Base-by-base conservation (phyloP, 2,329 filamentous ascomycete genomes). In the Colletotrichum acutatum region DNA sequence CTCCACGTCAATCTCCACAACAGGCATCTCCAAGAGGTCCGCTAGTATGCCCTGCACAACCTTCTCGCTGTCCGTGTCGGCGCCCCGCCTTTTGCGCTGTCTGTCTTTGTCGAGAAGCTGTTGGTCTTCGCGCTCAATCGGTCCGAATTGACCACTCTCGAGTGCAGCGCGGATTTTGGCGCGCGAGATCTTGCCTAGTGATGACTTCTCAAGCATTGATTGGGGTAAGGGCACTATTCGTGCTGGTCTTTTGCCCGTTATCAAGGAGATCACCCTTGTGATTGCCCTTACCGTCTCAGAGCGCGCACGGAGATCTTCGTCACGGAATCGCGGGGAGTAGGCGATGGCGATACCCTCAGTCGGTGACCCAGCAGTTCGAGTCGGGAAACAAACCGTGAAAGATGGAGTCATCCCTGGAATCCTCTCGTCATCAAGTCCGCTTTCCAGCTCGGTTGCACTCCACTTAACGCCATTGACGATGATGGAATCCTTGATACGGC, bases 381-480 rank as follows among this genome's bases (percentile, higher is more conserved):
- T 72, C 3, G 77, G 79, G 79, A 90, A 89, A 12, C 83, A 81
- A 3, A 85, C 79, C 0, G 78, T 80, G 75, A 76, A 84, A 0
- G 75, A 78, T n/a, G 76, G 75, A 2, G 68, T 68, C 0, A 80
- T 26, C 4, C 77, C 71, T 42, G 78, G 24, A 28, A 80, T 76
- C 32, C 76, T 32, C 1, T 80, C 79, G 16, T 81, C 68, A 52
- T 86, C 82, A 3, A 88, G 75, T 0, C 81, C 78, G 1, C 71
- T 65, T 54, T 87, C 82, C 2, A 89, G 75, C 9, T 83, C 83
- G 3, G 78, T 64, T 0, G 82, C 78, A 30, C 71, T 74, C 46
- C 82, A 79, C 26, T 87, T 88, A 62, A 86, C 78, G 0, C 85
- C 86, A 71, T 88, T 88, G 72, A 88, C 80, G 68, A 83, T 86